These are phyloP conservation scores for Fusarium algeriense DNA, from an alignment of 2,329 filamentous ascomycete genomes.

Conservation along the genomic window DNA sequence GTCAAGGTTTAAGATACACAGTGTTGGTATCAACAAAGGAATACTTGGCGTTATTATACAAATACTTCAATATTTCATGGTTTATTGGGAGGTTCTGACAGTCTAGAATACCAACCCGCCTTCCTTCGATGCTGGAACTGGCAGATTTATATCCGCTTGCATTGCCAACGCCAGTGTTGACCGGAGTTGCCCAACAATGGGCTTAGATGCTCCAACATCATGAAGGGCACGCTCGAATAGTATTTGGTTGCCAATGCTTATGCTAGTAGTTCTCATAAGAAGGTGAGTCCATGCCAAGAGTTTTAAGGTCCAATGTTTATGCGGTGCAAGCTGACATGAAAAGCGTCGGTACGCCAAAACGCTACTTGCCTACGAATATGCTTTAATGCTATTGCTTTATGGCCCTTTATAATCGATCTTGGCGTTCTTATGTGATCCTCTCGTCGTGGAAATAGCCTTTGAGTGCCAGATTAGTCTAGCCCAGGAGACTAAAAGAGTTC, in stretches of 20 bases:
- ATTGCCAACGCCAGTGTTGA: conserved; percentile 1
- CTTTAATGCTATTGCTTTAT: neutral
- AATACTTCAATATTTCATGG: neutral
- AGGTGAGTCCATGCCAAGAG: neutral
- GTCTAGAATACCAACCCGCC: conserved; percentile 9
- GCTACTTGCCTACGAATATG: neutral
- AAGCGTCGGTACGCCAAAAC: neutral
- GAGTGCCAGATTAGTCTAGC: neutral
- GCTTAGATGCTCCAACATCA: neutral
- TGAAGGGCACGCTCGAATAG: neutral
- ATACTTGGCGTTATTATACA: neutral
- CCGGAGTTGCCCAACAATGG: neutral
- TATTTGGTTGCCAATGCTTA: neutral
- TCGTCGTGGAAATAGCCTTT: neutral
- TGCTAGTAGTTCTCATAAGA: neutral
- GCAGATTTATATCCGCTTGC: neutral
- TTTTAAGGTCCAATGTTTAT: too few species aligned
- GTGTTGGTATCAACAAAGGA: neutral
- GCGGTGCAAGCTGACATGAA: neutral
- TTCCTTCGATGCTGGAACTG: conserved; percentile 1
- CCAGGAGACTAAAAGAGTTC: neutral
- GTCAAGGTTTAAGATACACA: neutral
- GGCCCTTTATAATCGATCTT: neutral
- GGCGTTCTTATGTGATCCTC: neutral
- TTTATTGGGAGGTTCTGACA: neutral